These are phyloP conservation scores for Yamadazyma sp. DNA, from an alignment of 805 yeast genomes.

Conservation along the genomic window DNA sequence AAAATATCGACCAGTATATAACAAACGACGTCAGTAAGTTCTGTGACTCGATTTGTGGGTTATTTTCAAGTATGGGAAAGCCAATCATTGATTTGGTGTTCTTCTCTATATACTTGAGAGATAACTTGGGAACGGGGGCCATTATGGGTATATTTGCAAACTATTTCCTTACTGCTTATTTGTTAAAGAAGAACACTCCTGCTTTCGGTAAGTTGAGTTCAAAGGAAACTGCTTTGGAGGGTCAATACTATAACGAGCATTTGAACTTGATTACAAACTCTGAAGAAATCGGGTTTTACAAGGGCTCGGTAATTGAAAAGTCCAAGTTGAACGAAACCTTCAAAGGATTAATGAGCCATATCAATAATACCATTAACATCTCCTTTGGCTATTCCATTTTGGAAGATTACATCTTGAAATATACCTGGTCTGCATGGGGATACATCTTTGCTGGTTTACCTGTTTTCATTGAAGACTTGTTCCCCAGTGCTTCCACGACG, in stretches of 20 bases:
- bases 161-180: conserved; percentile 75
- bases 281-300: conserved; percentile 92
- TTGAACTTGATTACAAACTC: conserved; percentile 81
- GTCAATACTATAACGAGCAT: conserved; percentile 84
- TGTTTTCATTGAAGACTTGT: conserved; percentile 58
- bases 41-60: conserved; percentile 75
- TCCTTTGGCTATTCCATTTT: conserved; percentile 68
- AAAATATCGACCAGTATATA: conserved; percentile 82
- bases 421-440: conserved; percentile 96
- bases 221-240: conserved; percentile 74
- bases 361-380: conserved; percentile 52
- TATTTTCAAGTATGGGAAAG: conserved; percentile 87
- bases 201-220: conserved; percentile 79
- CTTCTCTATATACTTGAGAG: conserved; percentile 80
- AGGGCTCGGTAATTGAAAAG: conserved; percentile 81
- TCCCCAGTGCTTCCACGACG: conserved; percentile 8
- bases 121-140: conserved; percentile 85
- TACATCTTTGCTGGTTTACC: conserved; percentile 89
- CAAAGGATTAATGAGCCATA: conserved; percentile 52
- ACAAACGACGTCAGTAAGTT: conserved; percentile 83
- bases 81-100: conserved; percentile 85
- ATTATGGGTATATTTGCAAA: conserved; percentile 77
- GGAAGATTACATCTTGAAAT: conserved; percentile 85
- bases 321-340: conserved; percentile 61
- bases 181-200: conserved; percentile 75